phyloP scores from a whole-genome alignment of 2,329 filamentous ascomycete genomes.

The Fusarium luffae region DNA sequence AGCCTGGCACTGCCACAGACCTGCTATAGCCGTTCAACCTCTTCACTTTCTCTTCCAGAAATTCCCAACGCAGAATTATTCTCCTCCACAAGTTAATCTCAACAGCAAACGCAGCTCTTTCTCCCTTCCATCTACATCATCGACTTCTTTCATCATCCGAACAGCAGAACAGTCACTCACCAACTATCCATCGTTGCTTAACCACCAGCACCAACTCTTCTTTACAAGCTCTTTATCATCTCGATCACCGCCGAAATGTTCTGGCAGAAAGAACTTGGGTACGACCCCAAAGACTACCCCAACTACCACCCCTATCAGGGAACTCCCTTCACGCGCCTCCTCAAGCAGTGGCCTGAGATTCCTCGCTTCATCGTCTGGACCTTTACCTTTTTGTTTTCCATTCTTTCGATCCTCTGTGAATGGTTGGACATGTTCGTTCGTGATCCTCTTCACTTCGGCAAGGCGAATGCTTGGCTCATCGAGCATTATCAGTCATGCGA shows the following conservation, averaged over 20 bases:
- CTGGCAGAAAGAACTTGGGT: constrained; percentile 10
- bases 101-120: neutral
- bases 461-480: constrained; percentile 23
- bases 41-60: neutral
- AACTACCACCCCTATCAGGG: constrained; percentile 25
- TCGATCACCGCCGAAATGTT: constrained; percentile 13
- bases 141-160: constrained; percentile 10
- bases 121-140: neutral
- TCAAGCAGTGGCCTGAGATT: constrained; percentile 5
- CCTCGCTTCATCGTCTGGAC: constrained; percentile 7
- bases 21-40: neutral
- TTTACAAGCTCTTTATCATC: neutral
- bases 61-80: neutral
- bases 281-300: constrained; percentile 34
- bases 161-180: neutral
- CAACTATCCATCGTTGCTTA: neutral
- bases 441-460: constrained; percentile 6
- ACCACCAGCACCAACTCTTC: neutral
- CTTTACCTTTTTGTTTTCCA: constrained; percentile 4
- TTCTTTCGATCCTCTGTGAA: constrained; percentile 11
- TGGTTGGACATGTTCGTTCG: constrained; percentile 18
- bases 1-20: constrained; percentile 16
- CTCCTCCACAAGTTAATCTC: neutral
- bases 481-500: constrained; percentile 15
- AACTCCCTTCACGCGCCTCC: constrained; percentile 6